Evolutionary conservation across 2,329 filamentous ascomycete species (phyloP).

Genomic region (Verticillium tricorpus): DNA sequence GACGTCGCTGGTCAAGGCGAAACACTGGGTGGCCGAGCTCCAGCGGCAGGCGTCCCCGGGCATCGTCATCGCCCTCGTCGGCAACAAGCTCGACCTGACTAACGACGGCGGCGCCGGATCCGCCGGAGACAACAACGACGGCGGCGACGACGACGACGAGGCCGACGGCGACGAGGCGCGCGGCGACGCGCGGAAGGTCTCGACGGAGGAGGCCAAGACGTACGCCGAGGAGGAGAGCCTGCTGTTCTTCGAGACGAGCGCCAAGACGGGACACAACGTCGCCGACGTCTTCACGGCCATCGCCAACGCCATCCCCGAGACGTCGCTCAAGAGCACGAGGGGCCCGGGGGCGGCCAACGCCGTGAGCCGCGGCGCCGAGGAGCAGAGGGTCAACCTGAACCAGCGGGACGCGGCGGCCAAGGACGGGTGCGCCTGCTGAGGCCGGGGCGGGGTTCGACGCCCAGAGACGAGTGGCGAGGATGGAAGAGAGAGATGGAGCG

Average conservation of each 20-base stretch:
- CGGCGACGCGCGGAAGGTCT: slow-evolving; percentile 79
- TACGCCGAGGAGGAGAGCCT: slow-evolving; percentile 95
- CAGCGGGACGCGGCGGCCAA: slow-evolving; percentile 71
- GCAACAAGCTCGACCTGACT: slow-evolving; percentile 92
- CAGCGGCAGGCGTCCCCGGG: slow-evolving; percentile 94
- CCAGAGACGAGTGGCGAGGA: not conserved
- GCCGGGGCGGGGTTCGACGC: not conserved
- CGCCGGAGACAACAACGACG: slow-evolving; percentile 45
- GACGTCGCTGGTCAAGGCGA: slow-evolving; percentile 90
- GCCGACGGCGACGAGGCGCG: slow-evolving; percentile 57
- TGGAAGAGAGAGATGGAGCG: not conserved
- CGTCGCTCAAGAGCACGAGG: slow-evolving; percentile 83
- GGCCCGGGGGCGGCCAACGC: slow-evolving; percentile 60
- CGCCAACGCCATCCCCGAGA: slow-evolving; percentile 96
- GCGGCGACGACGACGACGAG: slow-evolving; percentile 37
- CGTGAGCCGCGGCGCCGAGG: slow-evolving; percentile 56
- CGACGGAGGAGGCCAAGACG: slow-evolving; percentile 82
- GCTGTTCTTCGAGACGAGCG: slow-evolving; percentile 96
- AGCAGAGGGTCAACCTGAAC: slow-evolving; percentile 79
- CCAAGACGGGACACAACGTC: slow-evolving; percentile 93
- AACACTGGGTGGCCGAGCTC: slow-evolving; percentile 97
- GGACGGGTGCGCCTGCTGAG: slow-evolving; percentile 84
- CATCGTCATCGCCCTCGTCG: slow-evolving; percentile 94
- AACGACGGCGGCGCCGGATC: slow-evolving; percentile 44
- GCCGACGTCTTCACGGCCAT: slow-evolving; percentile 97